Percentiles rank a stretch among this genome's conserved stretches.
These are phyloP conservation scores for Yarrowia osloensis DNA, from an alignment of 805 yeast genomes.

Conservation along the genomic window DNA sequence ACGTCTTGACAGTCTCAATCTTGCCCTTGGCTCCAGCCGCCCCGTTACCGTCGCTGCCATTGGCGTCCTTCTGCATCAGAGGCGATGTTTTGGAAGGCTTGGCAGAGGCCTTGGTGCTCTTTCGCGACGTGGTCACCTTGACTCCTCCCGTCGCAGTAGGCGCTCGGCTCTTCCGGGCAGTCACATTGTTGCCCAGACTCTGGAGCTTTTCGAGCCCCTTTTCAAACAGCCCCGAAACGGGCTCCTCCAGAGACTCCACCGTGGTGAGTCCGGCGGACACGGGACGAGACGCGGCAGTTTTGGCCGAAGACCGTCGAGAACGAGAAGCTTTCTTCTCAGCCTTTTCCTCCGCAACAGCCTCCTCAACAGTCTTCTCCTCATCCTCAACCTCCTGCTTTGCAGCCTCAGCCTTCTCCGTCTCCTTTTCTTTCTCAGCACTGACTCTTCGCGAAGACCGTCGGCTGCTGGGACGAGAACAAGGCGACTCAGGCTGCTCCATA, in stretches of 20 bases:
- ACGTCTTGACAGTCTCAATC: neutral
- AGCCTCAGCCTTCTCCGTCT: neutral
- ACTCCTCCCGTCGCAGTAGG: conserved; percentile 23
- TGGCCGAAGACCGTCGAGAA: neutral
- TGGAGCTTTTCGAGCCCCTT: neutral
- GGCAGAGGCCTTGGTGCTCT: neutral
- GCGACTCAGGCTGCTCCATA: conserved; percentile 9
- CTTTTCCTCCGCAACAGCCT: neutral
- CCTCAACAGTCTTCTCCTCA: neutral
- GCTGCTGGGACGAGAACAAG: neutral
- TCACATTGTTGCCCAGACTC: neutral
- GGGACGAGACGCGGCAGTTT: neutral
- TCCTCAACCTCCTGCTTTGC: neutral
- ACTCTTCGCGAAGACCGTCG: neutral
- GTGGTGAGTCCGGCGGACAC: neutral
- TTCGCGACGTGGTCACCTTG: conserved; percentile 10
- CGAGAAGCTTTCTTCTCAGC: neutral
- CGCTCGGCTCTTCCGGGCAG: conserved; percentile 4
- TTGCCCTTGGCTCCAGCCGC: conserved; percentile 1
- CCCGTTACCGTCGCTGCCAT: neutral
- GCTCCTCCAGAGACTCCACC: neutral
- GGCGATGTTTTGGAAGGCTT: neutral
- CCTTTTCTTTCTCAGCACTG: neutral
- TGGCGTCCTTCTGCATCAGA: conserved; percentile 17
- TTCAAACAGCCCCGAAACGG: neutral